Base-by-base conservation (phyloP, 139 green algal species). In the Chara braunii region DNA sequence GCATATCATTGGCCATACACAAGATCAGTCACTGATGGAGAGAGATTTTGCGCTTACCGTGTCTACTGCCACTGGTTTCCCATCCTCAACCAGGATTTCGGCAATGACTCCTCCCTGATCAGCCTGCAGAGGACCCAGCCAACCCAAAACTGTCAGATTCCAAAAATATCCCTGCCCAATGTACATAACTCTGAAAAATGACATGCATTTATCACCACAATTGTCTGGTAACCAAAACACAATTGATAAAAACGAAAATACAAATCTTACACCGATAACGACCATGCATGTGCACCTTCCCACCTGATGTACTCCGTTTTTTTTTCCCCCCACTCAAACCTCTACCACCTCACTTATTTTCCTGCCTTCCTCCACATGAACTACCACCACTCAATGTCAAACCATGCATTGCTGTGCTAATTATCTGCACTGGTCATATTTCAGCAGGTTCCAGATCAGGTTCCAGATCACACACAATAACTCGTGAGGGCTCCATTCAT, bases 81-180 rank as follows among this genome's bases (percentile, higher is more conserved):
- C 88, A 57, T 95, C 92, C 22, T 89, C 78, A 11, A 77, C 74
- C 12, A 89, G 40, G 42, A 94, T 79, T 72, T 91, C 87, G 40
- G 89, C 75, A 1, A 95, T 68, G 32, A 80, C 85, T 30, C 89
- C 89, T 22, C 52, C 70, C 2, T 85, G 61, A 69, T 95, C 89
- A 8, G 87, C 83, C 85, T 91, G 76, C 68, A 75, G 11, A 59
- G 8, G 65, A 18, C 18, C 18, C 18, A 48, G 40, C 18, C 18
- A 18, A 18, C 18, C 40, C 18, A 48, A 48, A 26, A 18, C 18
- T 18, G 40, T 59, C 57, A 58, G 22, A 8, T 22, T 63, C 54
- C 12, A 8, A 48, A 57, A n/a, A 12, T 22, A 9, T 56, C 31
- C n/a, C 9, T 56, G 9, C 9, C 9, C 31, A 60, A 56, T 9